A percentile compares a stretch with the other conserved stretches of the same genome.
Evolutionary conservation across 2,329 filamentous ascomycete genomes (phyloP).

Genomic region (Cordyceps sp.): DNA sequence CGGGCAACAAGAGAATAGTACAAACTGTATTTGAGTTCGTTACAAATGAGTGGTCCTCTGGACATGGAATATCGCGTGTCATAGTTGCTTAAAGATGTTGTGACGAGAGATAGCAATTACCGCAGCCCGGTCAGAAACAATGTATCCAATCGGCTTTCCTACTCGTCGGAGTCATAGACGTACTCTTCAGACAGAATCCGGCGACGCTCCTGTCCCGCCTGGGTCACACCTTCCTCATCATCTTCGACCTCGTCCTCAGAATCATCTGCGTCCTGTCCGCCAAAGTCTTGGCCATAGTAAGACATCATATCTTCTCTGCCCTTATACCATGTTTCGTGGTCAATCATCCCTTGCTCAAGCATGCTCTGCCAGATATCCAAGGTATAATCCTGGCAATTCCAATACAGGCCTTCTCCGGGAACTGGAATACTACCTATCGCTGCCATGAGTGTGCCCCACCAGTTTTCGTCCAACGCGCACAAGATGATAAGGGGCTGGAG

Average conservation of each 20-base stretch:
- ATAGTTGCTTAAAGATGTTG: too few relatives aligned
- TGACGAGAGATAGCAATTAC: too few relatives aligned
- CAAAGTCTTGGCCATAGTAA: constrained; percentile 1
- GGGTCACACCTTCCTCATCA: neutral
- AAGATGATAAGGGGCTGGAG: neutral
- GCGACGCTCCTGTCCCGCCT: too few relatives aligned
- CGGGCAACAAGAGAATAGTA: too few relatives aligned
- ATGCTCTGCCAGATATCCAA: constrained; percentile 1
- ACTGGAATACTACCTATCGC: neutral
- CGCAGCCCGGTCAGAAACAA: too few relatives aligned
- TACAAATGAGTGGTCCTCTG: too few relatives aligned
- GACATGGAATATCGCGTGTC: too few relatives aligned
- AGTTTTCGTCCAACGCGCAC: neutral
- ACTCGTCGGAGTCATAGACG: constrained; percentile 1
- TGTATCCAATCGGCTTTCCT: too few relatives aligned
- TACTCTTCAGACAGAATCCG: neutral
- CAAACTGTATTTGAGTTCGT: too few relatives aligned
- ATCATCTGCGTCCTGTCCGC: neutral
- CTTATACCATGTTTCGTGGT: neutral
- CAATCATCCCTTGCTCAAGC: neutral
- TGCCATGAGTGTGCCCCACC: neutral
- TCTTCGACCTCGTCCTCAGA: neutral
- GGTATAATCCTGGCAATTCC: constrained; percentile 1
- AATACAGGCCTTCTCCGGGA: neutral
- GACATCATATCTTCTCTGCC: neutral